These are phyloP conservation scores for Boletus insuetus DNA, from an alignment of 768 basidiomycete species.

Conservation along the genomic window DNA sequence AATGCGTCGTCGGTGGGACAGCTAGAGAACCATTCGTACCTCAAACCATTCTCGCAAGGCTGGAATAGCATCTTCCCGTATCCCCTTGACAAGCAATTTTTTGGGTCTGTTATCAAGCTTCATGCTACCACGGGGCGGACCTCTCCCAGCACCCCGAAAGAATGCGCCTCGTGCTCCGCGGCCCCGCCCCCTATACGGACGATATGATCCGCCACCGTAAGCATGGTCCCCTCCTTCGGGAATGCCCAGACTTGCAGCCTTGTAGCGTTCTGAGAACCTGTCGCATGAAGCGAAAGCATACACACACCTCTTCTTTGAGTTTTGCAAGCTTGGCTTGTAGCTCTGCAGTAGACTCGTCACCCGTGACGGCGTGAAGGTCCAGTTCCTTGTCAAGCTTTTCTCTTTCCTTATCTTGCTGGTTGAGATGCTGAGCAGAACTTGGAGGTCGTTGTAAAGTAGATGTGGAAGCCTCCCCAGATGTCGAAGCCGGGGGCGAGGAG, in stretches of 20 bases:
- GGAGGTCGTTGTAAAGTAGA: constrained; percentile 22
- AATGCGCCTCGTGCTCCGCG: constrained; percentile 57
- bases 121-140: constrained; percentile 72
- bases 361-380: constrained; percentile 52
- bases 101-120: constrained; percentile 89
- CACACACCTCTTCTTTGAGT: constrained; percentile 73
- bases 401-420: constrained; percentile 54
- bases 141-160: constrained; percentile 60
- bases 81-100: constrained; percentile 73
- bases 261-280: constrained; percentile 8
- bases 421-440: constrained; percentile 28
- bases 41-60: constrained; percentile 83
- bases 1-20: not conserved
- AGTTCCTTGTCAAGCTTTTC: constrained; percentile 81
- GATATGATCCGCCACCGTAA: constrained; percentile 40
- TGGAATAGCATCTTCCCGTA: constrained; percentile 50
- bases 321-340: constrained; percentile 72
- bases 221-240: constrained; percentile 44
- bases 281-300: constrained; percentile 1
- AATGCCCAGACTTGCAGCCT: constrained; percentile 78
- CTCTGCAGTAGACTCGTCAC: constrained; percentile 58
- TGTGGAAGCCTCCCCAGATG: constrained; percentile 29
- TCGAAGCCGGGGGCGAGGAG: constrained; percentile 28
- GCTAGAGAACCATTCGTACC: constrained; percentile 35
- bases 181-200: constrained; percentile 68